Evolutionary conservation across 225 moss, liverwort and hornwort genomes (phyloP).

Genomic region (Antitrichia curtipendula): DNA sequence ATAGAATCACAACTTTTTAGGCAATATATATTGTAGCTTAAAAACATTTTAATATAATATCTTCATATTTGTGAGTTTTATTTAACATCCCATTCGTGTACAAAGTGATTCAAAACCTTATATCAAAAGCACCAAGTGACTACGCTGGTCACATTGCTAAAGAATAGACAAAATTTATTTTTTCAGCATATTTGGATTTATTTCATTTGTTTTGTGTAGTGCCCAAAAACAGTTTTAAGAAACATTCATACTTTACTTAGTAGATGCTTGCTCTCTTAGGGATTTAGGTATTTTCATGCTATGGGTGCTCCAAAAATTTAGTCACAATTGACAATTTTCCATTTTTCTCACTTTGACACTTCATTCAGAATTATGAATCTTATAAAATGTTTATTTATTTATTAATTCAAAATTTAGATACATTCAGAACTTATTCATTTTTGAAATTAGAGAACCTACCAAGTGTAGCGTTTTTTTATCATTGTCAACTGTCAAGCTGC

Average conservation of each 20-base stretch:
- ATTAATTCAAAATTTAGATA: background rate
- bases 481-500: accelerated
- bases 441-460: accelerated
- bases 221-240: too few species aligned
- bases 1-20: background rate
- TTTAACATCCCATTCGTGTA: background rate
- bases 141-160: background rate
- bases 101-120: background rate
- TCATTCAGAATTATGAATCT: background rate
- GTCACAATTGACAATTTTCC: background rate
- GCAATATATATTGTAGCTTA: background rate
- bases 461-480: background rate
- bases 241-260: background rate
- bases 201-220: background rate
- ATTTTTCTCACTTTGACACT: too few species aligned
- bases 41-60: background rate
- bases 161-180: background rate
- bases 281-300: background rate
- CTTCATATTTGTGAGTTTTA: too few species aligned
- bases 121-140: background rate
- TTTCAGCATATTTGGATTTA: background rate
- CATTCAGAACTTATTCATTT: background rate
- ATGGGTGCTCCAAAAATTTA: background rate
- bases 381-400: background rate
- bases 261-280: background rate